These are phyloP conservation scores for Pholiota conissans DNA, from an alignment of 768 basidiomycete species.

Conservation along the genomic window DNA sequence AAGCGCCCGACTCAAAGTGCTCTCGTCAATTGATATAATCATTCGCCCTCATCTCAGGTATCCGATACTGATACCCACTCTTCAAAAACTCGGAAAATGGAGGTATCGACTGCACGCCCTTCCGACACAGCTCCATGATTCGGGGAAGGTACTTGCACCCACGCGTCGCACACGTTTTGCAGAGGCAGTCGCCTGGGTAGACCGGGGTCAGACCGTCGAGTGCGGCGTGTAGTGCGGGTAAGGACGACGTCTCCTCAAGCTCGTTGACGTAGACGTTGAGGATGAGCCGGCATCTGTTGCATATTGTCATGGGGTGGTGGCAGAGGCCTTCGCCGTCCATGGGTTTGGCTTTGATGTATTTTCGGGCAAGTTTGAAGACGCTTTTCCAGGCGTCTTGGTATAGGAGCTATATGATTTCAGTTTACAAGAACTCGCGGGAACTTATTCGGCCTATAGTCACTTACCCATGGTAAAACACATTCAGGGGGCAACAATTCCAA, in stretches of 20 bases:
- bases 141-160: neutral
- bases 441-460: no score
- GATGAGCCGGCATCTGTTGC: neutral
- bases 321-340: neutral
- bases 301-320: neutral
- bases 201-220: neutral
- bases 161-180: neutral
- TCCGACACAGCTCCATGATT: neutral
- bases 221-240: neutral
- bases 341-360: neutral
- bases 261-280: neutral
- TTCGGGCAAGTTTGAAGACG: conserved; percentile 3
- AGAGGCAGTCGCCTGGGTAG: neutral
- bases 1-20: no score
- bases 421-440: no score
- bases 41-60: neutral
- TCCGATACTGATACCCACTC: neutral
- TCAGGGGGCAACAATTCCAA: neutral
- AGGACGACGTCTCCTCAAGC: neutral
- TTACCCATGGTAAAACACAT: neutral
- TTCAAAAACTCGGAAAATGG: neutral
- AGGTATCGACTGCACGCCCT: neutral
- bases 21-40: neutral
- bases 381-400: conserved; percentile 9
- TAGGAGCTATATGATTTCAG: neutral